Conservation (phyloP, 208 protist species). For the Acanthamoeba triangularis region DNA sequence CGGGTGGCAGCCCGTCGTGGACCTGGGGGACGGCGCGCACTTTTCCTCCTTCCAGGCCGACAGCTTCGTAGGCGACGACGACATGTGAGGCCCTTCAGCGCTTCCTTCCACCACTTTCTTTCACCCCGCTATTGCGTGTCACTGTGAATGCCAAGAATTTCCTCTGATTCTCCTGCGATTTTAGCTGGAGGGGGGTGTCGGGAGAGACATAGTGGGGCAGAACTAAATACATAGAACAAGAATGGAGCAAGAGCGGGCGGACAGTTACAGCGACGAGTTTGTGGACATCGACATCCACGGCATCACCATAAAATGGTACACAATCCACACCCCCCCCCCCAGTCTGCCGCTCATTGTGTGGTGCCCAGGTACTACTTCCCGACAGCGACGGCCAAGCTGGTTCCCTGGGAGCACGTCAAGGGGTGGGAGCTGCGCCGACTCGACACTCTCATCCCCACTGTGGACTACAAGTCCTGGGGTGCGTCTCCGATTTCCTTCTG, state of each 20-base stretch:
- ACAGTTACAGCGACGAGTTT: slow-evolving; percentile 17
- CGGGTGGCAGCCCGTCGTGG: not conserved
- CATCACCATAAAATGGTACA: slow-evolving; percentile 3
- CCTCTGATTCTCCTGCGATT: too few species aligned
- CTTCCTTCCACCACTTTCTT: too few species aligned
- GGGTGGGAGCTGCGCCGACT: not conserved
- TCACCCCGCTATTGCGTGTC: too few species aligned
- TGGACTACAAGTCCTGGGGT: slow-evolving; percentile 40
- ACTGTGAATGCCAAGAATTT: too few species aligned
- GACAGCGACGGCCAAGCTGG: not conserved
- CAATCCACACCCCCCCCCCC: too few species aligned
- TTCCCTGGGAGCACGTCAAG: slow-evolving; percentile 27
- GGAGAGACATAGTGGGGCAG: too few species aligned
- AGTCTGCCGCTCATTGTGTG: not conserved
- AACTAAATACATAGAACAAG: not conserved
- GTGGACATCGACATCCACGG: not conserved
- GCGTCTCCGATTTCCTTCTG: not conserved
- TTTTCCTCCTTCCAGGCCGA: not conserved
- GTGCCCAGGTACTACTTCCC: not conserved
- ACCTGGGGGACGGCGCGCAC: not conserved
- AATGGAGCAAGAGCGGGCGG: not conserved
- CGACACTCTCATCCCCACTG: not conserved
- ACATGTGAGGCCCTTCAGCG: not conserved
- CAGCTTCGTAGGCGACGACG: not conserved
- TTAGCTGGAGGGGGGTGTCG: too few species aligned